Evolutionary conservation across 2,329 filamentous ascomycete genomes (phyloP), one percentile per base, ranked within the genome.

Genomic region (Aspergillus sojae): DNA sequence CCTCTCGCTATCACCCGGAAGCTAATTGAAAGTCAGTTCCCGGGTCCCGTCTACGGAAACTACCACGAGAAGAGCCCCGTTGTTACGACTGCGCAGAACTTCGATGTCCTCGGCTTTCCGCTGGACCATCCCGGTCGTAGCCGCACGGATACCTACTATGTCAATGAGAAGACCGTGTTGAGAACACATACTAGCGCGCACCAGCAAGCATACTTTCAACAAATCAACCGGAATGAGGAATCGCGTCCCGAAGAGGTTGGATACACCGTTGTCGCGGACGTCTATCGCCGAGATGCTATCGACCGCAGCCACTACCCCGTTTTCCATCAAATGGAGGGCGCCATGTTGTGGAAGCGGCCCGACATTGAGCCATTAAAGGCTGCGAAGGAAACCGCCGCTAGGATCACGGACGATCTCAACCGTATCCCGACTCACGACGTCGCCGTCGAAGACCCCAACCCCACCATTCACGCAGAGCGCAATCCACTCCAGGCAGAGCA

Each of bases 251-350:
- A 76, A 45, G 69, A 80, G 57, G 85, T 89, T 43, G 95, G 94
- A 3, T 99, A 93, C 76, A 90, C 96, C 39, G 91, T 99, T 75
- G 91, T 91, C 63, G 95, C 94, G 28, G 95, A 99, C 77, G 95
- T 99, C 21, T 99, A 98, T 78, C 88, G 95, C 50, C 87, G 95
- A 68, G 95, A 99, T 85, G 94, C 94, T 62, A 91, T 99, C 73
- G 95, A 99, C 79, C 88, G 92, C 62, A 95, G 90, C 70, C 95
- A 99, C 80, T 98, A 98, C 79, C 95, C 95, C 0, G 88, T 96
- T 63, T 99, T 99, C 79, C 95, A 99, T 80, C 95, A 99, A 81
- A 98, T 98, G 94, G 95, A 99, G 78, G 94, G 93, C 14, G 94
- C 94, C 10, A 86, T 91, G 70, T 90, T 93, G 60, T 99, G 95